Conservation (phyloP, 441 rosid species). For the Codiaeum variegatum region DNA sequence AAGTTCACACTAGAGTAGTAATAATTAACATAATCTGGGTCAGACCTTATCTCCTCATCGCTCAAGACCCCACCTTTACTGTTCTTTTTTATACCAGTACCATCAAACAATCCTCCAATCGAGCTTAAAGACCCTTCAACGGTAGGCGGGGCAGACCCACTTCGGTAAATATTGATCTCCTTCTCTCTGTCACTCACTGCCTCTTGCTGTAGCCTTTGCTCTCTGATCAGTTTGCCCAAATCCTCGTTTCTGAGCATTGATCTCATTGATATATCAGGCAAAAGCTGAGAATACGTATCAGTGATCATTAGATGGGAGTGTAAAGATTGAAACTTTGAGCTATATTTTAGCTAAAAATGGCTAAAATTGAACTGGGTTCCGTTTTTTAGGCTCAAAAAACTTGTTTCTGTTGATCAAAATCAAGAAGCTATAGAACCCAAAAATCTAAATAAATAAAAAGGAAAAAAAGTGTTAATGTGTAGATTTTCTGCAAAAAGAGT, state of each 20-base stretch:
- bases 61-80: conserved; percentile 36
- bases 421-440: conserved; percentile 17
- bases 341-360: conserved; percentile 17
- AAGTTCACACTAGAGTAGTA: conserved; percentile 58
- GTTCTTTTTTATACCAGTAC: conserved; percentile 20
- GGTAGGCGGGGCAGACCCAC: conserved; percentile 80
- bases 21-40: conserved; percentile 57
- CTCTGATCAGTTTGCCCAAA: conserved; percentile 42
- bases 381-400: conserved; percentile 15
- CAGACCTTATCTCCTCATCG: conserved; percentile 62
- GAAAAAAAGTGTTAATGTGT: background rate
- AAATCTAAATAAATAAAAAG: background rate
- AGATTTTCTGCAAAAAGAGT: conserved; percentile 2
- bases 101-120: conserved; percentile 51
- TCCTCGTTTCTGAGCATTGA: conserved; percentile 55
- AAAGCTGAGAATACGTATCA: conserved; percentile 45
- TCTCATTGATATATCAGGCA: conserved; percentile 49
- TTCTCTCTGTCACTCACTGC: conserved; percentile 44
- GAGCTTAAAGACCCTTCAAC: conserved; percentile 66
- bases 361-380: conserved; percentile 16
- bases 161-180: conserved; percentile 50
- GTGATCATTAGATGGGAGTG: conserved; percentile 36
- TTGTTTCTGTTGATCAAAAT: conserved; percentile 24
- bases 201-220: conserved; percentile 40
- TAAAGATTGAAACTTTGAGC: conserved; percentile 26